Conservation (phyloP, 1,284 basidiomycete genomes). For the Ceratobasidium theobromae region DNA sequence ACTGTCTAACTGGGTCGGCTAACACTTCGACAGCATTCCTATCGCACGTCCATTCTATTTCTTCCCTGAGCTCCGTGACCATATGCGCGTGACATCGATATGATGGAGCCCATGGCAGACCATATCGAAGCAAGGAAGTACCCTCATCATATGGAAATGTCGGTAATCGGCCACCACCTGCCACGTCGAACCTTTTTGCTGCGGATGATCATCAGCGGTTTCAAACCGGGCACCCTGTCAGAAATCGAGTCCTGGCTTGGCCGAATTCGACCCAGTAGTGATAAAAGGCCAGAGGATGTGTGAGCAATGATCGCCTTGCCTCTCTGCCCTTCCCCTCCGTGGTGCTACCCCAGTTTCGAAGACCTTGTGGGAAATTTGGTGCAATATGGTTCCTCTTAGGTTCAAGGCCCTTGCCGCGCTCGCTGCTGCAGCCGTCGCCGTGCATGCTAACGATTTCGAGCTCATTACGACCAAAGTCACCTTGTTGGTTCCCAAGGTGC, state of each 20-base stretch:
- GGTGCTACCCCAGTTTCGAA: background rate
- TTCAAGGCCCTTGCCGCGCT: constrained; percentile 2
- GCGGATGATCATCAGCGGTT: constrained; percentile 18
- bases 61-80: background rate
- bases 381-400: constrained; percentile 4
- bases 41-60: background rate
- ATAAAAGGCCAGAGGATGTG: constrained; percentile 16
- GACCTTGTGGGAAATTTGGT: background rate
- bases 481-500: constrained; percentile 21
- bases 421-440: constrained; percentile 1
- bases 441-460: constrained; percentile 7
- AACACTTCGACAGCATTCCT: background rate
- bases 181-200: constrained; percentile 28
- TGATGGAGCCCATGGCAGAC: background rate
- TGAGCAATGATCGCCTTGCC: background rate
- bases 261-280: background rate
- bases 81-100: constrained; percentile 11
- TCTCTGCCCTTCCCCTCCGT: constrained; percentile 13
- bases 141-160: constrained; percentile 17
- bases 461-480: constrained; percentile 25
- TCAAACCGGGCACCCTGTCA: constrained; percentile 2
- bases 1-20: background rate
- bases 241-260: background rate
- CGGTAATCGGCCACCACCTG: constrained; percentile 12
- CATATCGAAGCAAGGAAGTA: constrained; percentile 5